phyloP scores from a whole-genome alignment of 2,329 filamentous ascomycete genomes.

The Exophiala alcalophila region DNA sequence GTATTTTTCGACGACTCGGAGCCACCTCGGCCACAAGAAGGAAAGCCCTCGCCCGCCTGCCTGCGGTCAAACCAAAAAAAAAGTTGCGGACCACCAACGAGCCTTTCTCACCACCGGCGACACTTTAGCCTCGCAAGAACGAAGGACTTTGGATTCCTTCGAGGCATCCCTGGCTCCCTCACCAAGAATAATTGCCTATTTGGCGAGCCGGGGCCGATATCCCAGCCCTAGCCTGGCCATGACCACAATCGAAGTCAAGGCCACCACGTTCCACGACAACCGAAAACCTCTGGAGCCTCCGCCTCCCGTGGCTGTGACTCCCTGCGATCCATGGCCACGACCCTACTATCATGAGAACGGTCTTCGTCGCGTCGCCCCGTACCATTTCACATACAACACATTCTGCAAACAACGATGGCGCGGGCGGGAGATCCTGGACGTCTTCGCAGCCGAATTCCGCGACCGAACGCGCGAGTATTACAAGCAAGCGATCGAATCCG shows the following conservation, averaged over 20 bases:
- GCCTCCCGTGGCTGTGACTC: slow-evolving; percentile 27
- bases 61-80: too few species aligned
- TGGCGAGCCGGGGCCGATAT: slow-evolving; percentile 38
- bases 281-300: slow-evolving; percentile 24
- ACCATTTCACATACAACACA: slow-evolving; percentile 93
- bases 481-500: slow-evolving; percentile 73
- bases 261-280: slow-evolving; percentile 16
- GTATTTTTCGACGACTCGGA: background rate
- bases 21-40: too few species aligned
- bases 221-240: slow-evolving; percentile 40
- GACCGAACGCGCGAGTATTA: slow-evolving; percentile 84
- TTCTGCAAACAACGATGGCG: slow-evolving; percentile 94
- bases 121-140: too few species aligned
- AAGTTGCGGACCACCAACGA: too few species aligned
- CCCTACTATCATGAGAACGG: slow-evolving; percentile 84
- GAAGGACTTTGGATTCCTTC: too few species aligned
- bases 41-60: too few species aligned
- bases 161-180: slow-evolving; percentile 33
- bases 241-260: slow-evolving; percentile 27
- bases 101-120: too few species aligned
- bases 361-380: slow-evolving; percentile 77
- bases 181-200: slow-evolving; percentile 40
- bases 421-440: slow-evolving; percentile 73
- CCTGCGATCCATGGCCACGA: slow-evolving; percentile 53
- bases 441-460: slow-evolving; percentile 88